Conservation (phyloP, 495 filamentous ascomycete genomes). For the Penicillium riverlandense region DNA sequence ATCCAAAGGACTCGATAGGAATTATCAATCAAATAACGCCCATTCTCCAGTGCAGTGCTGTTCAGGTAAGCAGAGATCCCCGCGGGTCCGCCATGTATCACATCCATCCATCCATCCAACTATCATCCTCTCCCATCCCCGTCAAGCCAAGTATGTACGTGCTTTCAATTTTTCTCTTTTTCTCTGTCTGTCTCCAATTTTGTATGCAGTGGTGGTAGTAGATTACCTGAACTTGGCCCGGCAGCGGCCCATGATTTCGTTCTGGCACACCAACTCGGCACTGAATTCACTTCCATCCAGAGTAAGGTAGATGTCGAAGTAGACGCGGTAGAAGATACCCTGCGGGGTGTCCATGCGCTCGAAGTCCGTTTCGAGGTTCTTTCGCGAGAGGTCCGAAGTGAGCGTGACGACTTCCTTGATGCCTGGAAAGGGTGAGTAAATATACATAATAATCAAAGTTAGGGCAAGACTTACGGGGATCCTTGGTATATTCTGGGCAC, state of each 20-base stretch:
- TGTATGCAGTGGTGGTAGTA: not conserved
- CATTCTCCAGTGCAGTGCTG: constrained; percentile 16
- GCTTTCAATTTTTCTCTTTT: constrained; percentile 1
- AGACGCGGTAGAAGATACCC: constrained; percentile 90
- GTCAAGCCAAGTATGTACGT: not conserved
- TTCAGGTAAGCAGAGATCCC: not conserved
- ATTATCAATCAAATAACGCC: constrained; percentile 16
- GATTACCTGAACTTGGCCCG: constrained; percentile 67
- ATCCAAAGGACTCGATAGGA: constrained; percentile 3
- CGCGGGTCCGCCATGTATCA: not conserved
- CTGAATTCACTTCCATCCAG: constrained; percentile 97
- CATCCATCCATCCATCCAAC: not conserved
- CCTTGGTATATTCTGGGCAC: constrained; percentile 97
- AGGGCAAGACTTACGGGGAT: constrained; percentile 74
- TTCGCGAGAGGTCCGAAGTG: constrained; percentile 91
- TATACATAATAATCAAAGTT: not conserved
- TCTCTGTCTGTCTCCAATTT: not conserved
- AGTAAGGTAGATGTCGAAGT: constrained; percentile 83
- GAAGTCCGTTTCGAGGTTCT: constrained; percentile 98
- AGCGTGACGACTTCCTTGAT: constrained; percentile 99
- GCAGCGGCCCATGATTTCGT: constrained; percentile 97
- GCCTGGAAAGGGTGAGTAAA: constrained; percentile 43
- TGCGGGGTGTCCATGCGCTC: constrained; percentile 99
- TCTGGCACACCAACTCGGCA: constrained; percentile 95
- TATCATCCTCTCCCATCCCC: not conserved